A percentile compares a stretch with the other conserved stretches of the same genome.
These are phyloP conservation scores for Pythium dissotocum DNA, from an alignment of 352 stramenopile species.

Conservation along the genomic window DNA sequence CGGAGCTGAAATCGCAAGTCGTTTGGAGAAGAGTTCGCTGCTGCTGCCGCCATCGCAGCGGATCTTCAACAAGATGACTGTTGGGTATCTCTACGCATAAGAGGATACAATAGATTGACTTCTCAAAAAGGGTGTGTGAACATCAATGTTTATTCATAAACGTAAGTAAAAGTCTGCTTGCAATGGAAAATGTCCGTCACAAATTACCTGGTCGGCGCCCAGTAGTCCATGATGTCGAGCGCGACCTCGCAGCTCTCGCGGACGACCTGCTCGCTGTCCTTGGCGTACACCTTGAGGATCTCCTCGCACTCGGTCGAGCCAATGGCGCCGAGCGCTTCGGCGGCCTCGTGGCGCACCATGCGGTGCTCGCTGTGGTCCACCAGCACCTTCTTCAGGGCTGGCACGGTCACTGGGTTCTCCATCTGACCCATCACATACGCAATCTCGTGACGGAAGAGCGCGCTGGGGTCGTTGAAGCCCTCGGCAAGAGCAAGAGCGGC, in stretches of 20 bases:
- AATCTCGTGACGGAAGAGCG: conserved; percentile 90
- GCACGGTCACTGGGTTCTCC: conserved; percentile 83
- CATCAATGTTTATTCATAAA: conserved; percentile 1
- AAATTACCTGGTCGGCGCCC: conserved; percentile 51
- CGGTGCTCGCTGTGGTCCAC: conserved; percentile 90
- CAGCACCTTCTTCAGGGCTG: conserved; percentile 90
- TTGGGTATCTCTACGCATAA: conserved; percentile 65
- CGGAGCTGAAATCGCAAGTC: conserved; percentile 33
- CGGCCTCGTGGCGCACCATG: conserved; percentile 98
- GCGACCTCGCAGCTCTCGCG: conserved; percentile 95
- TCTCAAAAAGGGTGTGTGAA: not conserved
- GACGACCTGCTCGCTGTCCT: conserved; percentile 88
- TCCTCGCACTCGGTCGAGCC: conserved; percentile 90
- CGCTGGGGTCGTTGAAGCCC: conserved; percentile 76
- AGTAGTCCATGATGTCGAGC: conserved; percentile 98
- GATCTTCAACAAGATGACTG: conserved; percentile 52
- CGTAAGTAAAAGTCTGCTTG: not conserved
- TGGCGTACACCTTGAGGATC: conserved; percentile 79
- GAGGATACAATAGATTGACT: not conserved
- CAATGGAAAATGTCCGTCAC: not conserved
- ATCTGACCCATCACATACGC: conserved; percentile 95
- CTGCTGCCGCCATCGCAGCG: conserved; percentile 52
- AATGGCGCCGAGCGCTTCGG: conserved; percentile 96
- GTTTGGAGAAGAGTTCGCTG: conserved; percentile 46
- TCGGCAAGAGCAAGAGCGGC: conserved; percentile 75